phyloP scores from a whole-genome alignment of 164 flowering plant species.

The Tetrastigma voinierianum region DNA sequence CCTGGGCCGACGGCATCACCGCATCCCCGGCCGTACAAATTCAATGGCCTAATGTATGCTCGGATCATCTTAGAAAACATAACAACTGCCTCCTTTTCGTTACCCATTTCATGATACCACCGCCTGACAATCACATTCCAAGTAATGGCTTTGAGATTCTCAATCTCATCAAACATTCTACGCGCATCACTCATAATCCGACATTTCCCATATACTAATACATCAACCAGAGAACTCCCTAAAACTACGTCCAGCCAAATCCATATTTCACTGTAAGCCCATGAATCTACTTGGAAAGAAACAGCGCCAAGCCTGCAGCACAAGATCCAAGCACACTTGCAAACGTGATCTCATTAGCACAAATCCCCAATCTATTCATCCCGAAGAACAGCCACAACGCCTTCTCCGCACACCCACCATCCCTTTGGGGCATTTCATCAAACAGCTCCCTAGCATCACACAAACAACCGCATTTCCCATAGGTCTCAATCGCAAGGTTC shows the following conservation, averaged over 20 bases:
- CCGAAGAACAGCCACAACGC: constrained; percentile 30
- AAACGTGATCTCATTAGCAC: constrained; percentile 47
- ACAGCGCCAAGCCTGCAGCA: constrained; percentile 29
- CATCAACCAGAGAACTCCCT: constrained; percentile 59
- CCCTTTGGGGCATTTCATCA: constrained; percentile 55
- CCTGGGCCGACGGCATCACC: too few species aligned
- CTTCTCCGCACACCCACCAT: constrained; percentile 43
- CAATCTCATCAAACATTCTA: constrained; percentile 57
- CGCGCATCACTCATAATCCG: constrained; percentile 43
- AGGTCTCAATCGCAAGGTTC: constrained; percentile 54
- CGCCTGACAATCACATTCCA: constrained; percentile 69
- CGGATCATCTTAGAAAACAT: constrained; percentile 48
- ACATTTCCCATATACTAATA: constrained; percentile 75
- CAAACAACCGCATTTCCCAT: constrained; percentile 54
- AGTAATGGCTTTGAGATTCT: constrained; percentile 46
- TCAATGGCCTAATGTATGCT: constrained; percentile 36
- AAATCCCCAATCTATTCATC: constrained; percentile 39
- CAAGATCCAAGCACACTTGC: constrained; percentile 59
- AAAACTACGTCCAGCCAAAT: constrained; percentile 48
- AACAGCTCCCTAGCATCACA: constrained; percentile 56
- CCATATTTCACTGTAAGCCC: constrained; percentile 47
- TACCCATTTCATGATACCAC: constrained; percentile 56
- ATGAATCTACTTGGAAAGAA: constrained; percentile 43
- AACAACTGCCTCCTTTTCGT: constrained; percentile 35
- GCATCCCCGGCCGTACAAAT: too few species aligned